These are phyloP conservation scores for Allantophomopsis cytisporea DNA, from an alignment of 2,329 filamentous ascomycete genomes.

Conservation along the genomic window DNA sequence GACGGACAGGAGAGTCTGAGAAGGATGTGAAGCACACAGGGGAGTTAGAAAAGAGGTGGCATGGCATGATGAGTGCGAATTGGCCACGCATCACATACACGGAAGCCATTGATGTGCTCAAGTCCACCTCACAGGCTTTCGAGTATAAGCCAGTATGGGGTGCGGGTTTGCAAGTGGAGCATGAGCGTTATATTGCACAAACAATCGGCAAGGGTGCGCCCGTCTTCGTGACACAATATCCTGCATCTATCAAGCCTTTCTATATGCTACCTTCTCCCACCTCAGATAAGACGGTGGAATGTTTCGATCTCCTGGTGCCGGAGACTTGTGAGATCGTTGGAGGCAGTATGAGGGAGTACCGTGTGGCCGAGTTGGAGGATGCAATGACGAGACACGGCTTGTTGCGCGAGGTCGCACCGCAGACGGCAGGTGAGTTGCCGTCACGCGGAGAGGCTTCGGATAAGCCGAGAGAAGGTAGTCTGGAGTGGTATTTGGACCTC, in stretches of 20 bases:
- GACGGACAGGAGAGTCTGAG: conserved; percentile 19
- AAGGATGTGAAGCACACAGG: conserved; percentile 16
- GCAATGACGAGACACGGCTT: conserved; percentile 47
- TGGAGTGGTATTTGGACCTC: conserved; percentile 61
- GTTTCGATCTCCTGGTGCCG: conserved; percentile 60
- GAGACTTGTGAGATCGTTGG: conserved; percentile 56
- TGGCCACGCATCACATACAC: conserved; percentile 83
- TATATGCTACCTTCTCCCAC: conserved; percentile 55
- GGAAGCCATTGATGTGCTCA: conserved; percentile 58
- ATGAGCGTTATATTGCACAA: conserved; percentile 77
- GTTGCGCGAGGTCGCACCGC: conserved; percentile 12
- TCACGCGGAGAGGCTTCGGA: conserved; percentile 1
- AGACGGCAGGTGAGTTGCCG: conserved; percentile 4
- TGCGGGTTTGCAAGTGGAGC: conserved; percentile 71
- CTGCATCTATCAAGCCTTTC: conserved; percentile 80
- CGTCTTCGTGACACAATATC: conserved; percentile 88
- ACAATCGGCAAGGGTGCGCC: conserved; percentile 44
- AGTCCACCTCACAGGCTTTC: conserved; percentile 47
- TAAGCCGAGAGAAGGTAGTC: conserved; percentile 17
- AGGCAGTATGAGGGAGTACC: conserved; percentile 58
- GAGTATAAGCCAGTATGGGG: conserved; percentile 57
- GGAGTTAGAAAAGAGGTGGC: conserved; percentile 57
- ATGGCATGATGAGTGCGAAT: conserved; percentile 37
- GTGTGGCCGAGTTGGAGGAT: conserved; percentile 37
- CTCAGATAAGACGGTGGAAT: conserved; percentile 39